Evolutionary conservation across 768 basidiomycete genomes (phyloP).

Genomic region (Dacryopinax spathularia): DNA sequence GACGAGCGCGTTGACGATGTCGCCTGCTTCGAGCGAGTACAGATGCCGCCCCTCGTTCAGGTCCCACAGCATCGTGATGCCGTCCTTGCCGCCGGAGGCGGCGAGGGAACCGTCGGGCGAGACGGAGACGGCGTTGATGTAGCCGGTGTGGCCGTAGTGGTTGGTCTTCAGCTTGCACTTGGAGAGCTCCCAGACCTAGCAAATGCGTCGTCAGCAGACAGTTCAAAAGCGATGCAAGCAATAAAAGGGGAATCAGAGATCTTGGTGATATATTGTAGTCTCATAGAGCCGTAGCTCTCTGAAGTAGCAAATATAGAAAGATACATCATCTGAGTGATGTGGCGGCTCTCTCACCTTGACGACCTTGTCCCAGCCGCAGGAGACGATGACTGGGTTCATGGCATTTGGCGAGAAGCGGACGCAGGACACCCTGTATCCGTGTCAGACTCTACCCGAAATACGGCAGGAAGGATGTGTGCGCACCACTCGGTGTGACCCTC

Average conservation of each 20-base stretch:
- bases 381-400: slow-evolving; percentile 94
- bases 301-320: slow-evolving; percentile 78
- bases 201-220: slow-evolving; percentile 11
- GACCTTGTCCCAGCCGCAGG: slow-evolving; percentile 99
- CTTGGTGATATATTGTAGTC: slow-evolving; percentile 66
- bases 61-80: slow-evolving; percentile 99
- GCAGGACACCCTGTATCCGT: slow-evolving; percentile 71
- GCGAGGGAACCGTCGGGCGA: slow-evolving; percentile 98
- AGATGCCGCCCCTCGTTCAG: slow-evolving; percentile 99
- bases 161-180: slow-evolving; percentile 99
- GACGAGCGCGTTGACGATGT: slow-evolving; percentile 96
- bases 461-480: too few species aligned
- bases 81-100: slow-evolving; percentile 98
- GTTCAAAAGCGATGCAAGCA: background rate
- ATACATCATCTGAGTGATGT: slow-evolving; percentile 30
- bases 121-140: slow-evolving; percentile 96
- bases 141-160: slow-evolving; percentile 98
- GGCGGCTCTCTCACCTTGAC: slow-evolving; percentile 65
- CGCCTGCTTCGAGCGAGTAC: slow-evolving; percentile 97
- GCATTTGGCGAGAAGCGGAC: slow-evolving; percentile 99
- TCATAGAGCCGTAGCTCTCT: slow-evolving; percentile 58
- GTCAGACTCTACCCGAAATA: background rate
- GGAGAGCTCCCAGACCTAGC: slow-evolving; percentile 95
- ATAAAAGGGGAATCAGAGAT: slow-evolving; percentile 45
- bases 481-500: slow-evolving; percentile 95